phyloP scores from a whole-genome alignment of 352 stramenopile species.

The Phytopythium aichiense region DNA sequence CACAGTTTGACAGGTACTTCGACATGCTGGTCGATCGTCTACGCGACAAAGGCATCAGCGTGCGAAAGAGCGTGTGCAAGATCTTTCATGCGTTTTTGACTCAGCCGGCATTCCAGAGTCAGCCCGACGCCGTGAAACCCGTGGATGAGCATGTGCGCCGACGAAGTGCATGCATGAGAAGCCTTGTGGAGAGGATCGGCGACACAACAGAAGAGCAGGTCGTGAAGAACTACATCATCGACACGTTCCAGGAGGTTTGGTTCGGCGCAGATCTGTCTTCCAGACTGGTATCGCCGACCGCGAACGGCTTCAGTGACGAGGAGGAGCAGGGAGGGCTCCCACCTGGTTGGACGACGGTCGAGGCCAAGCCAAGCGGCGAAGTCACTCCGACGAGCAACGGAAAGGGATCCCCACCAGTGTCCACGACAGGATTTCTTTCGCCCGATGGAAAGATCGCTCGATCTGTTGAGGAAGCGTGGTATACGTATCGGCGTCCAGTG shows the following conservation, averaged over 20 bases:
- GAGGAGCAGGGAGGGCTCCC: constrained; percentile 41
- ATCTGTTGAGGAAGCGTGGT: constrained; percentile 64
- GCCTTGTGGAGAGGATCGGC: constrained; percentile 72
- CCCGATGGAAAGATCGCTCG: constrained; percentile 42
- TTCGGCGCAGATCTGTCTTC: constrained; percentile 63
- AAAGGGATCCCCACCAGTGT: neutral
- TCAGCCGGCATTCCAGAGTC: constrained; percentile 14
- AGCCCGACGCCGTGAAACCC: neutral
- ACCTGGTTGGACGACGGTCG: constrained; percentile 44
- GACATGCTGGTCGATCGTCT: constrained; percentile 66
- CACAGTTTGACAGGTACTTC: constrained; percentile 81
- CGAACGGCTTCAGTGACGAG: constrained; percentile 24
- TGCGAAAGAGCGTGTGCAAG: constrained; percentile 82
- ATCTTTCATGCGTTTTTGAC: constrained; percentile 64
- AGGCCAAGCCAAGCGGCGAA: constrained; percentile 2
- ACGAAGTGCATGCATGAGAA: constrained; percentile 67
- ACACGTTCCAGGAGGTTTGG: constrained; percentile 85
- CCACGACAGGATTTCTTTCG: constrained; percentile 39
- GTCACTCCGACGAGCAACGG: neutral
- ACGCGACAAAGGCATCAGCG: constrained; percentile 81
- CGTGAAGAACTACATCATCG: constrained; percentile 85
- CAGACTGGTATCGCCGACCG: constrained; percentile 25
- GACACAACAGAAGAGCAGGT: constrained; percentile 61
- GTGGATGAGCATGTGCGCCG: constrained; percentile 34
- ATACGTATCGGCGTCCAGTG: constrained; percentile 38